These are phyloP conservation scores for Lachancea waltii DNA, from an alignment of 805 yeast species.

Conservation along the genomic window DNA sequence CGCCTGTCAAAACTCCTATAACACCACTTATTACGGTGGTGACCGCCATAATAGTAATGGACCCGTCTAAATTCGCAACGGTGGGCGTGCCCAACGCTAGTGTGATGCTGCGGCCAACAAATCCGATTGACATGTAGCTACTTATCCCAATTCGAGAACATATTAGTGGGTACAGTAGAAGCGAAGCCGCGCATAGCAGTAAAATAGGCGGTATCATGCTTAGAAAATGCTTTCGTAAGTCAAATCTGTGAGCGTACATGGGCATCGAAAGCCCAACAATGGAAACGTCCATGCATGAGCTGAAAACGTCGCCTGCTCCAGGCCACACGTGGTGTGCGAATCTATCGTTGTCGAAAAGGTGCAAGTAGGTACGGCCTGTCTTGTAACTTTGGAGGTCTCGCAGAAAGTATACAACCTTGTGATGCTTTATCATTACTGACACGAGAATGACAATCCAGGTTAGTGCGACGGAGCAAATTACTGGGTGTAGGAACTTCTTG, in stretches of 20 bases:
- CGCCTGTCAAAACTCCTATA: constrained; percentile 61
- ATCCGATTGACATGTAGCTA: constrained; percentile 57
- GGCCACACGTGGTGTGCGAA: constrained; percentile 43
- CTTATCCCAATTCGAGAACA: constrained; percentile 62
- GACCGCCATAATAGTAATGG: constrained; percentile 67
- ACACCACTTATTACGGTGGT: constrained; percentile 74
- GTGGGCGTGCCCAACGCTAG: constrained; percentile 75
- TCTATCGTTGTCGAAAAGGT: constrained; percentile 40
- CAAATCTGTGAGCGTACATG: constrained; percentile 66
- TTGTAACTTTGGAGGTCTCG: constrained; percentile 48
- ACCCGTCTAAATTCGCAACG: constrained; percentile 59
- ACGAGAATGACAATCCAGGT: constrained; percentile 59
- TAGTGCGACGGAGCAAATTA: constrained; percentile 56
- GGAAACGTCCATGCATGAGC: constrained; percentile 67
- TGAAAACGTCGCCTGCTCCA: constrained; percentile 74
- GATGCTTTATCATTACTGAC: constrained; percentile 44
- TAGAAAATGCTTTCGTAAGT: constrained; percentile 52
- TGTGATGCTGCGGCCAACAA: constrained; percentile 73
- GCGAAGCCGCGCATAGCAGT: constrained; percentile 47
- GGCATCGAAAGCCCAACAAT: constrained; percentile 73
- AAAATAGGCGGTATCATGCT: constrained; percentile 55
- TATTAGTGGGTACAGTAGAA: constrained; percentile 64
- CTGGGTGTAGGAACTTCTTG: constrained; percentile 60
- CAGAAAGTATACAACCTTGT: constrained; percentile 39
- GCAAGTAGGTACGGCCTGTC: constrained; percentile 61